These are phyloP conservation scores for Penicillium occitanis DNA, from an alignment of 2,329 filamentous ascomycete genomes.

Conservation along the genomic window DNA sequence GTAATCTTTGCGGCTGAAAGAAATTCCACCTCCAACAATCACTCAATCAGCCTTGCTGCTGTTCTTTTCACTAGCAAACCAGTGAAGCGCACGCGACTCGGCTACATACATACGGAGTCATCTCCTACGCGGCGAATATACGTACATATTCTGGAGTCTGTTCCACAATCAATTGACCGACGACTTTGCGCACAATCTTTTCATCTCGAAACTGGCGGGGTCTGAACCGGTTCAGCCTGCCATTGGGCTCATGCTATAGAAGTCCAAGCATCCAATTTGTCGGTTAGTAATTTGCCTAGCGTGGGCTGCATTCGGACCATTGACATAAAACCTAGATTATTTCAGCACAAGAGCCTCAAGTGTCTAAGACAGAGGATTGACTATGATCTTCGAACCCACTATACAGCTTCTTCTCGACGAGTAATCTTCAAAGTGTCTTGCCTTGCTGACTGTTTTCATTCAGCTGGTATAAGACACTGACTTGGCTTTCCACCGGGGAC, in stretches of 20 bases:
- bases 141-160: neutral
- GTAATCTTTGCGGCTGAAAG: slow-evolving; percentile 6
- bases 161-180: neutral
- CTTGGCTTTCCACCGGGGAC: neutral
- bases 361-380: neutral
- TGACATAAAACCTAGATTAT: slow-evolving; percentile 3
- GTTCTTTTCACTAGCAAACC: neutral
- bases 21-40: neutral
- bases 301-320: neutral
- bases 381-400: neutral
- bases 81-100: neutral
- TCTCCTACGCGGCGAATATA: neutral
- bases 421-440: neutral
- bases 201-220: neutral
- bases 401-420: neutral
- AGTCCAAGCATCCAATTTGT: neutral
- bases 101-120: neutral
- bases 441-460: neutral
- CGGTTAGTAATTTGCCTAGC: neutral
- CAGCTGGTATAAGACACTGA: neutral
- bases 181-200: neutral
- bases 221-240: neutral
- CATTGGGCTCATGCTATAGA: neutral
- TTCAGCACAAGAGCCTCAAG: neutral
- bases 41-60: neutral